phyloP scores from a whole-genome alignment of 1,284 basidiomycete genomes.

The Neotropicomus parvogracilis region DNA sequence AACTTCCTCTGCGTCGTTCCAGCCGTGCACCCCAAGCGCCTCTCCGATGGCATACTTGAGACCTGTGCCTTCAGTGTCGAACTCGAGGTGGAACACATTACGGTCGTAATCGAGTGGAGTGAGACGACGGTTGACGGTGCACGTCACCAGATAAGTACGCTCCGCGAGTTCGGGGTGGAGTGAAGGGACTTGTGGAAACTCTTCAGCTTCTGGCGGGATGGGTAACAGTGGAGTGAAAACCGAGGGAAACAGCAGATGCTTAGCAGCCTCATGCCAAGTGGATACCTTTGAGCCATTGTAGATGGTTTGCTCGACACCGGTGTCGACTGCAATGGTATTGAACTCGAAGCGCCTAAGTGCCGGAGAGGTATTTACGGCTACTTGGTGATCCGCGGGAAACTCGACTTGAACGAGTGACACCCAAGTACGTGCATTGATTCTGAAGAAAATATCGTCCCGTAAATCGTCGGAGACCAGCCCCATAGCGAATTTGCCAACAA shows the following conservation, averaged over 20 bases:
- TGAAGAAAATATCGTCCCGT: slow-evolving; percentile 42
- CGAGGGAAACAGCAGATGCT: slow-evolving; percentile 84
- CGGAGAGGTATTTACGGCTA: slow-evolving; percentile 24
- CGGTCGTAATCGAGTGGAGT: slow-evolving; percentile 96
- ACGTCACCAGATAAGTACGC: slow-evolving; percentile 90
- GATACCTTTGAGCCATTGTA: slow-evolving; percentile 60
- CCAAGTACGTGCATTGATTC: slow-evolving; percentile 56
- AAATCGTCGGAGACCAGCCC: slow-evolving; percentile 40
- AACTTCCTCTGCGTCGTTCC: slow-evolving; percentile 93
- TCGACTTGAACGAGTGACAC: slow-evolving; percentile 51
- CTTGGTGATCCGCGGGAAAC: slow-evolving; percentile 24
- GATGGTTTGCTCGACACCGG: slow-evolving; percentile 49
- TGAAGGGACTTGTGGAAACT: slow-evolving; percentile 59
- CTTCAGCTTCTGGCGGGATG: slow-evolving; percentile 31
- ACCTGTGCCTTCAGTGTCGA: slow-evolving; percentile 88
- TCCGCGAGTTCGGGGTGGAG: slow-evolving; percentile 87
- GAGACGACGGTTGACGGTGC: slow-evolving; percentile 90
- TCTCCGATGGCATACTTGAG: slow-evolving; percentile 96
- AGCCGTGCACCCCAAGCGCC: slow-evolving; percentile 95
- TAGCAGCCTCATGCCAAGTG: slow-evolving; percentile 86
- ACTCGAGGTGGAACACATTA: slow-evolving; percentile 98
- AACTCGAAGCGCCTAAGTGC: slow-evolving; percentile 59
- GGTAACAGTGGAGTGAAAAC: slow-evolving; percentile 59
- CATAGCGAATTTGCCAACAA: slow-evolving; percentile 50
- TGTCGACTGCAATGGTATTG: slow-evolving; percentile 66